Evolutionary conservation across 345 rosid species (phyloP), one percentile per base, ranked within the genome.

Genomic region (Populus simonii): DNA sequence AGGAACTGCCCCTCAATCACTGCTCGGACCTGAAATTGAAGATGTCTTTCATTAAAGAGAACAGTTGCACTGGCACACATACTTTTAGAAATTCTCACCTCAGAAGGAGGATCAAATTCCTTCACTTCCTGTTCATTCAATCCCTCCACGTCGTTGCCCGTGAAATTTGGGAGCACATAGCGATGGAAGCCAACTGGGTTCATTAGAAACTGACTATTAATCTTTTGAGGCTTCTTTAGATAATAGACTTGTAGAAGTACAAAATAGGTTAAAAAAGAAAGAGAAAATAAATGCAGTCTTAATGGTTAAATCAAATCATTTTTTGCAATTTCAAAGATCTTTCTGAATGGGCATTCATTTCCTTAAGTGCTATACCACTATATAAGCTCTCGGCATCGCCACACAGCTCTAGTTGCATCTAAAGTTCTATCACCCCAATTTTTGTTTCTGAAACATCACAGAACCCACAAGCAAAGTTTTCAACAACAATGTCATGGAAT

Each of bases 1-100:
- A 96, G 96, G 69, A 96, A 75, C 79, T 96, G 97, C 39, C 99
- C 98, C 83, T 96, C 99, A 17, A 96, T 73, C 85, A 96, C 74
- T 76, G 98, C 98, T 31, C 96, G 88, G 23, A 96, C 93, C 97
- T 94, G 90, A 43, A 84, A 78, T 81, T 36, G 47, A 51, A 71
- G 49, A 68, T 67, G 36, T 59, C 70, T 69, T n/a, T 35, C 35
- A 12, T 29, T 16, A 5, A 25, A 47, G 23, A 62, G 66, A 25
- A n/a, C 12, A 47, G 59, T 20, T 23, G 68, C 68, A 66, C 68
- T 38, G 61, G 13, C 22, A 45, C 20, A 47, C 22, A 47, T 53
- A 12, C 2, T 43, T 55, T 66, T n/a, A 5, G 7, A 41, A 25
- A 9, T 41, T 80, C 89, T 67, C 74, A 90, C 99, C 98, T 96